These are phyloP conservation scores for Mycosphaerella sp. DNA, from an alignment of 2,329 filamentous ascomycete species.

Conservation along the genomic window DNA sequence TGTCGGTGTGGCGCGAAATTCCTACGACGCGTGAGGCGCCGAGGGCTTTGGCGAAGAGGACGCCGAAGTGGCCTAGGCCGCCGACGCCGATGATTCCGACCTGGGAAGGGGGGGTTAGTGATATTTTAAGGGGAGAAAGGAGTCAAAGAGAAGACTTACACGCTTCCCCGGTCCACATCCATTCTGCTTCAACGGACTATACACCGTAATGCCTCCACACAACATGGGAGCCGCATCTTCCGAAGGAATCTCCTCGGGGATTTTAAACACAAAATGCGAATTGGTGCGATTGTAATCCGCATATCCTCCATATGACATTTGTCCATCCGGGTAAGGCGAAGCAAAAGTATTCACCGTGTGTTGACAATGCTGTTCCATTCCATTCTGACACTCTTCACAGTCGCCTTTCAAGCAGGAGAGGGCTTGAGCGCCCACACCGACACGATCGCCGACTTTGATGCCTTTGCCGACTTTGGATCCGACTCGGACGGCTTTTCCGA, in stretches of 20 bases:
- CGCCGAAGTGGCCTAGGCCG: conserved; percentile 52
- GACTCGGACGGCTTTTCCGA: conserved; percentile 32
- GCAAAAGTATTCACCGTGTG: conserved; percentile 31
- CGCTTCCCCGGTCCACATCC: conserved; percentile 62
- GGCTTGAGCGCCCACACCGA: conserved; percentile 48
- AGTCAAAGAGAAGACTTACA: conserved; percentile 50
- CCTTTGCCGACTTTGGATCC: conserved; percentile 27
- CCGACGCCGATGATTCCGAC: conserved; percentile 30
- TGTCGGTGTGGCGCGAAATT: conserved; percentile 54
- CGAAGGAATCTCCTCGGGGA: conserved; percentile 46
- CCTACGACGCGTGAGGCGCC: conserved; percentile 60
- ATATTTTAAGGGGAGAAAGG: conserved; percentile 13
- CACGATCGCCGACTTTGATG: conserved; percentile 37
- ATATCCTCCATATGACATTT: conserved; percentile 58
- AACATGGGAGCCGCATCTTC: conserved; percentile 61
- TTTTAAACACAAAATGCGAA: conserved; percentile 52
- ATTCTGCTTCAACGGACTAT: conserved; percentile 59
- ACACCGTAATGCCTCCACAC: conserved; percentile 71
- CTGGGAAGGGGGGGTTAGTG: background rate
- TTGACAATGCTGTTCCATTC: conserved; percentile 30
- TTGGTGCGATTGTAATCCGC: conserved; percentile 46
- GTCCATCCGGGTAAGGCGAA: conserved; percentile 27
- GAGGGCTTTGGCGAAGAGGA: conserved; percentile 65
- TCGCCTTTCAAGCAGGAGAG: conserved; percentile 42
- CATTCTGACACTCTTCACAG: conserved; percentile 49